phyloP scores from a whole-genome alignment of 2,329 filamentous ascomycete species.

The Calonectria hongkongensis region DNA sequence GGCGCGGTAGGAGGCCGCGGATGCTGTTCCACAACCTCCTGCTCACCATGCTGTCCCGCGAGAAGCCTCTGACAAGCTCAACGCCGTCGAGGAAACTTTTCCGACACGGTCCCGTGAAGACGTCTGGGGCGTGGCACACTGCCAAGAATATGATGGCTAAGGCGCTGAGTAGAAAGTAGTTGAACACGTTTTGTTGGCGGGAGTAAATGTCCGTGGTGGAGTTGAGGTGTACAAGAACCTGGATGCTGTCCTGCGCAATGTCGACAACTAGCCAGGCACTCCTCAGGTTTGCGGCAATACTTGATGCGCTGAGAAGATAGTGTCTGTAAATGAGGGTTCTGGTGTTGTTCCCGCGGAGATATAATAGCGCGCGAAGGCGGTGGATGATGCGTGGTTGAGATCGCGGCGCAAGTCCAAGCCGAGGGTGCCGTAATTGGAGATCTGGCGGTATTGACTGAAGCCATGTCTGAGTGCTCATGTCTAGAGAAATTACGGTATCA shows the following conservation, averaged over 20 bases:
- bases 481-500: constrained; percentile 63
- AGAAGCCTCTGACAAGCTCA: constrained; percentile 58
- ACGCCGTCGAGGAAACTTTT: constrained; percentile 58
- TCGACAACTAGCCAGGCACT: constrained; percentile 63
- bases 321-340: constrained; percentile 67
- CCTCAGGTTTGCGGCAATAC: constrained; percentile 59
- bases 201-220: constrained; percentile 55
- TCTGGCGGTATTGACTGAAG: constrained; percentile 66
- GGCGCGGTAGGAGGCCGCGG: constrained; percentile 56
- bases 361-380: constrained; percentile 64
- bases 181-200: constrained; percentile 55
- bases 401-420: constrained; percentile 58
- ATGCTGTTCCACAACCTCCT: constrained; percentile 61
- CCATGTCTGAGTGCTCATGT: constrained; percentile 66
- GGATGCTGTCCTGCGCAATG: constrained; percentile 55
- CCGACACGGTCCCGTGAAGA: constrained; percentile 62
- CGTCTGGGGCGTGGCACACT: constrained; percentile 65
- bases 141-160: constrained; percentile 58
- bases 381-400: constrained; percentile 61
- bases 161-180: constrained; percentile 56
- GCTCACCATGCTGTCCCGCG: constrained; percentile 57
- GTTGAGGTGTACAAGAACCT: constrained; percentile 55
- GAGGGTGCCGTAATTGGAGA: constrained; percentile 61
- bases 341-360: constrained; percentile 67
- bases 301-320: constrained; percentile 61